Base-by-base conservation (phyloP, 2,329 filamentous ascomycete genomes). In the Orbilia blumenaviensis region DNA sequence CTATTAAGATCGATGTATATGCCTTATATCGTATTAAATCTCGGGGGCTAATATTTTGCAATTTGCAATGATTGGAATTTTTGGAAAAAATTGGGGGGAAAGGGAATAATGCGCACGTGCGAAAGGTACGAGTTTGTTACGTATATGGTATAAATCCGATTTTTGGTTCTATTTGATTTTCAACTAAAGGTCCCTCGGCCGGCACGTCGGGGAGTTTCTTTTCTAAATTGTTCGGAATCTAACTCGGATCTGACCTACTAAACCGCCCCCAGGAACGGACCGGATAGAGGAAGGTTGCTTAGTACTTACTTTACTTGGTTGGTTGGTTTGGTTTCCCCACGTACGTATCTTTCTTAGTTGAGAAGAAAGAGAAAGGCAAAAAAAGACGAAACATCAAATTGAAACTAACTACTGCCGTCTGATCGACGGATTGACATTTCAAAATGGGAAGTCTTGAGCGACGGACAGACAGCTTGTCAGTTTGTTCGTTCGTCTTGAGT, bases 361-460 rank as follows among this genome's bases (percentile, higher is more conserved):
- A n/a, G n/a, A n/a, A n/a, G n/a, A n/a, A n/a, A n/a, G n/a, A n/a
- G n/a, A n/a, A n/a, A n/a, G n/a, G n/a, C n/a, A n/a, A n/a, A n/a
- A n/a, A 21, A 34, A 54, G 29, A n/a, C 52, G 52, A 56, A 56
- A 56, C 52, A 56, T 56, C 32, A 25, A 32, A 56, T 56, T 25
- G 52, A 56, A 56, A 56, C 29, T 56, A 56, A 54, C 32, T 27
- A 16, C n/a, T 67, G 56, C 52, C 50, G 66, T 52, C 50, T 56
- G 66, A 71, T 71, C 66, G 46, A 44, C 56, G 56, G 66, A 46
- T 71, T 62, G 25, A 36, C 66, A 56, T 56, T 63, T 38, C 66
- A 27, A 56, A 38, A 36, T 41, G 18, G 54, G 25, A 25, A 12
- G 56, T 71, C 25, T 63, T 71, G 66, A 36, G 56, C 60, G 60